Evolutionary conservation across 1,139 yeast species (phyloP).

Genomic region (Magnusiomyces suaveolens): DNA sequence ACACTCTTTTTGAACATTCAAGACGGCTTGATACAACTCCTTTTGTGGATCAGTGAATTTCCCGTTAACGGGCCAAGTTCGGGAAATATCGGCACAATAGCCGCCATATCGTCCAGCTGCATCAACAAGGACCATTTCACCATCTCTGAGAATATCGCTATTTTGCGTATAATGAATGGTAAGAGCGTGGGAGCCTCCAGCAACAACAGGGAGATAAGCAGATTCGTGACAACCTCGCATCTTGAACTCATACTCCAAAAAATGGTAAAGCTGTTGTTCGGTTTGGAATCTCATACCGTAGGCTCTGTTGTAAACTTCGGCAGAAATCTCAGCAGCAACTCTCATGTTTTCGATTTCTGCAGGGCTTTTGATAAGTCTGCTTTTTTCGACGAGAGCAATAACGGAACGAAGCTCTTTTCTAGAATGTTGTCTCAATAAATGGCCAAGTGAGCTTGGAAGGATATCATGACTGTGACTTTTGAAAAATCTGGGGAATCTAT

Average conservation of each 20-base stretch:
- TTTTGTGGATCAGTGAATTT: conserved; percentile 68
- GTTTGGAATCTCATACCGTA: conserved; percentile 49
- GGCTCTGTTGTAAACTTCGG: conserved; percentile 75
- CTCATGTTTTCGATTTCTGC: conserved; percentile 74
- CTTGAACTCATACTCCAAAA: conserved; percentile 70
- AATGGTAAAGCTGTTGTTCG: conserved; percentile 75
- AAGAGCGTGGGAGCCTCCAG: conserved; percentile 78
- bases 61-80: conserved; percentile 87
- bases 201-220: conserved; percentile 94
- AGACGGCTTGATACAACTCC: conserved; percentile 80
- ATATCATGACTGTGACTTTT: conserved; percentile 14
- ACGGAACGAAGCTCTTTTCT: conserved; percentile 13
- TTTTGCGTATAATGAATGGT: conserved; percentile 87
- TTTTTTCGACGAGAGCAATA: conserved; percentile 38
- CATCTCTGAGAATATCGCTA: conserved; percentile 63
- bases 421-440: conserved; percentile 7
- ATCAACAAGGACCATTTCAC: conserved; percentile 83
- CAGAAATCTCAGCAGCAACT: conserved; percentile 70
- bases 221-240: conserved; percentile 81
- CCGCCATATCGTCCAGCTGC: conserved; percentile 95
- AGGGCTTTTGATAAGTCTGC: conserved; percentile 63
- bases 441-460: conserved; percentile 10
- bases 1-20: conserved; percentile 71
- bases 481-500: conserved; percentile 18
- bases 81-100: conserved; percentile 88